Base-by-base conservation (phyloP, 1,284 basidiomycete species). In the Trametes pubescens region DNA sequence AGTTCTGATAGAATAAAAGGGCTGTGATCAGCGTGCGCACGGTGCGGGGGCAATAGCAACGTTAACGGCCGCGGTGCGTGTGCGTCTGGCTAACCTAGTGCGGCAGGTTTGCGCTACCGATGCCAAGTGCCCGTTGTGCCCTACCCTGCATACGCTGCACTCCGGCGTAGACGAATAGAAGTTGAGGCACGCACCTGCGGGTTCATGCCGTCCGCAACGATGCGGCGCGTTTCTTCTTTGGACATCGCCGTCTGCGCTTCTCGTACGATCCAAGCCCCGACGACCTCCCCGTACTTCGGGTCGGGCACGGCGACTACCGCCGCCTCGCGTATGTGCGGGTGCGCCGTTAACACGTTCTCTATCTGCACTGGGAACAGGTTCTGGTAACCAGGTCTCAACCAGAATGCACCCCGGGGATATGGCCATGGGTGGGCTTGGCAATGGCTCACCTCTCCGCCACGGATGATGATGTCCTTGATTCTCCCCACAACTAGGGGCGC, bases 291-390 rank as follows among this genome's bases (percentile, higher is more conserved):
- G 68, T 85, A 92, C 64, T 80, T 84, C 1, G 72, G 68, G 71
- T 95, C 88, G 0, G 91, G 91, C 32, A 95, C 91, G 1, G 92
- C 79, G 5, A 95, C 84, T 5, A 83, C 90, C 4, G 92, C 91
- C 0, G 88, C 91, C 74, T 94, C 92, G 47, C 85, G 81, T 47
- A 96, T 86, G 24, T 78, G 81, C 0, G 82, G 81, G 66, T 91
- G 84, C 10, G 82, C 78, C 2, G 87, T 88, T 52, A 95, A 75
- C 11, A 82, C 86, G 69, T 94, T 93, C 78, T 95, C 94, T 57
- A 96, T 94, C 70, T 91, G 90, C 34, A 93, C 89, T 0, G 94
- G 93, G 76, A 93, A 94, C 29, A 95, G 80, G 72, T 94, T 95
- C 88, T 91, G 61, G 61, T 24, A 51, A 13, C 29, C 29, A 49